A percentile compares a stretch with the other conserved stretches of the same genome.
Evolutionary conservation across 371 early-diverging fungal species (phyloP).

Genomic region (Mortierella sp.): DNA sequence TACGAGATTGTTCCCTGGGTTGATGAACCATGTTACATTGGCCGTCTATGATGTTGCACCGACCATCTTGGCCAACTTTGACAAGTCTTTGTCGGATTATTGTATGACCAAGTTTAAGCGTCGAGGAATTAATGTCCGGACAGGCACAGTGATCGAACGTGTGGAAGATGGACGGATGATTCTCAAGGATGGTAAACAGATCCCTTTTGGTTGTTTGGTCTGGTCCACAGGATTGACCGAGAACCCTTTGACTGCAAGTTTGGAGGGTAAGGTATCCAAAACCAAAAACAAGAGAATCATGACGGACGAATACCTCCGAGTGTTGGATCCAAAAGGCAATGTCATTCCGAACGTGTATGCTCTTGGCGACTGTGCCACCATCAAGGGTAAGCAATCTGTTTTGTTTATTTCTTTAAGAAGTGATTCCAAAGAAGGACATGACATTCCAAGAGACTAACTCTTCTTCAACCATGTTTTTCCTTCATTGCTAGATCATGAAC

Average conservation of each 20-base stretch:
- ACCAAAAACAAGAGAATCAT: conserved; percentile 60
- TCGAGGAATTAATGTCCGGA: conserved; percentile 73
- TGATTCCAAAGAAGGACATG: not conserved
- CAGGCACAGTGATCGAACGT: conserved; percentile 62
- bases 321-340: conserved; percentile 63
- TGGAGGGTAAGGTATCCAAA: conserved; percentile 58
- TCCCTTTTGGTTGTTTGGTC: conserved; percentile 55
- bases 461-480: not conserved
- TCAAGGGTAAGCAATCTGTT: conserved; percentile 54
- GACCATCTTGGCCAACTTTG: conserved; percentile 78
- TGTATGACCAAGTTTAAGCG: conserved; percentile 73
- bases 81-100: conserved; percentile 70
- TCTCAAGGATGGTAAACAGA: conserved; percentile 59
- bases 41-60: conserved; percentile 80
- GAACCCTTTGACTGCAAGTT: conserved; percentile 65
- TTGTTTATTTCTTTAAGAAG: not conserved
- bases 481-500: conserved; percentile 49
- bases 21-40: conserved; percentile 71
- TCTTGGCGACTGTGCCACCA: conserved; percentile 85
- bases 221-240: conserved; percentile 82
- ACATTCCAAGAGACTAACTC: too few relatives aligned
- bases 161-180: conserved; percentile 58
- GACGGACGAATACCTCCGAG: conserved; percentile 72
- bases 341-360: conserved; percentile 64
- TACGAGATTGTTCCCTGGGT: conserved; percentile 66